A percentile compares a stretch with the other conserved stretches of the same genome.
phyloP scores from a whole-genome alignment of 345 rosid genomes.

The Kernera saxatilis region DNA sequence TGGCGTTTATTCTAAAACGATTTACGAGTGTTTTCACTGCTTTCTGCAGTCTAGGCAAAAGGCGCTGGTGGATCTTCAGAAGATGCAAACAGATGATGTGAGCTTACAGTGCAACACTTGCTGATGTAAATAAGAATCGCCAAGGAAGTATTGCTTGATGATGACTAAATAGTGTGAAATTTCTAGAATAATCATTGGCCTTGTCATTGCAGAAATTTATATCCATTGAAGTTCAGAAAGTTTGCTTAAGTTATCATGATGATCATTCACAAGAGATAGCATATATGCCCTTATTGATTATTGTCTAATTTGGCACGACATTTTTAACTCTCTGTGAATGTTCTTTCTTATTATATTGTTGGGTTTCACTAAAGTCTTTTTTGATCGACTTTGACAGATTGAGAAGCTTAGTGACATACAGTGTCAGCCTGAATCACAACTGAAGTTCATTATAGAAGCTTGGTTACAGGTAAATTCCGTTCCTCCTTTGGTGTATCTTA shows the following conservation, averaged over 20 bases:
- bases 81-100: slow-evolving; percentile 76
- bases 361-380: slow-evolving; percentile 12
- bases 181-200: background rate
- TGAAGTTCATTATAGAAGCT: slow-evolving; percentile 81
- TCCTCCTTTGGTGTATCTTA: background rate
- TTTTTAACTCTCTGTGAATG: background rate
- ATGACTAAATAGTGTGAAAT: background rate
- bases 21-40: slow-evolving; percentile 10
- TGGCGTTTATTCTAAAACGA: background rate
- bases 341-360: background rate
- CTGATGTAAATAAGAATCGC: slow-evolving; percentile 19
- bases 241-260: background rate
- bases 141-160: slow-evolving; percentile 16
- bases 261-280: background rate
- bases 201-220: background rate
- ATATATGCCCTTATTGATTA: background rate
- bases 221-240: background rate
- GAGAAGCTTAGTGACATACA: slow-evolving; percentile 81
- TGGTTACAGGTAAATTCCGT: slow-evolving; percentile 66
- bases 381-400: slow-evolving; percentile 36
- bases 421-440: slow-evolving; percentile 79
- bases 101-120: slow-evolving; percentile 32
- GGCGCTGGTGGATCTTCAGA: slow-evolving; percentile 69
- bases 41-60: slow-evolving; percentile 82
- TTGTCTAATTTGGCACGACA: background rate